Conservation (phyloP, 1,284 basidiomycete genomes). For the Boletus sp. region DNA sequence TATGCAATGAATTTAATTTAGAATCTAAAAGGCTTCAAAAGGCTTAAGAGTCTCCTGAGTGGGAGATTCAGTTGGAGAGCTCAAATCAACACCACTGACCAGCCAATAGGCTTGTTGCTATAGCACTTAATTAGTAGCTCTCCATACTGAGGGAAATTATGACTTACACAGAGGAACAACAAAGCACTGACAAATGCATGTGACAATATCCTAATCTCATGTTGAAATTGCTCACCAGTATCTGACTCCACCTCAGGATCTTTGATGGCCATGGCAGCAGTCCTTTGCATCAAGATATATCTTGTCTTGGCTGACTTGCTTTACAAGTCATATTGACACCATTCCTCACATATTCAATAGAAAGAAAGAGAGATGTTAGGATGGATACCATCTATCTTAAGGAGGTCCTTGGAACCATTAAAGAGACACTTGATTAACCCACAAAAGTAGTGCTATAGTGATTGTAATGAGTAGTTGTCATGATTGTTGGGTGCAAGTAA, state of each 20-base stretch:
- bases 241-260: conserved; percentile 52
- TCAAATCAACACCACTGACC: conserved; percentile 54
- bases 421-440: conserved; percentile 87
- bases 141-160: conserved; percentile 2
- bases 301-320: conserved; percentile 77
- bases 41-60: conserved; percentile 54
- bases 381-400: conserved; percentile 76
- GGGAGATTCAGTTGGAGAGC: conserved; percentile 63
- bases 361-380: conserved; percentile 78
- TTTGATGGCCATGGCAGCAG: conserved; percentile 58
- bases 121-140: conserved; percentile 8
- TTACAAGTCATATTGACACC: conserved; percentile 87
- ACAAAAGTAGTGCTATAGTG: conserved; percentile 88
- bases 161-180: conserved; percentile 83
- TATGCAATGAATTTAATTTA: conserved; percentile 71
- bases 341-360: conserved; percentile 89
- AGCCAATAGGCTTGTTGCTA: conserved; percentile 77
- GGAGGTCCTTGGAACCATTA: conserved; percentile 73
- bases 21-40: conserved; percentile 52
- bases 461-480: conserved; percentile 81
- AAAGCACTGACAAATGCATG: conserved; percentile 82
- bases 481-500: conserved; percentile 73
- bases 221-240: conserved; percentile 70
- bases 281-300: conserved; percentile 74
- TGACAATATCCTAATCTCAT: conserved; percentile 73